Evolutionary conservation across 371 early-diverging fungal genomes (phyloP).

Genomic region (Gilbertella persicaria): DNA sequence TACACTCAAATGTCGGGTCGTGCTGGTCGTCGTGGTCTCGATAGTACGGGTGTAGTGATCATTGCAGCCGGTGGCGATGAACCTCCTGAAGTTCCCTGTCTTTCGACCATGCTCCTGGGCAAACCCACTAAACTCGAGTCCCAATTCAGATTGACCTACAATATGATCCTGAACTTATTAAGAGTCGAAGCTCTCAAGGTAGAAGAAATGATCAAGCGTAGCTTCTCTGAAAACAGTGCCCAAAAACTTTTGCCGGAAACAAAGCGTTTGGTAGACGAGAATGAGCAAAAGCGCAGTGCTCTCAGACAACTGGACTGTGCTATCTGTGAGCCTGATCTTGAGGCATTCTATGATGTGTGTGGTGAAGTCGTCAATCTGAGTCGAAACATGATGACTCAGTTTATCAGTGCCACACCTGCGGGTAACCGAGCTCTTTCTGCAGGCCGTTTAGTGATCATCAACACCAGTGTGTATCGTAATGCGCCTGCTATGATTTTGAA

Average conservation of each 20-base stretch:
- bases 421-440: constrained; percentile 66
- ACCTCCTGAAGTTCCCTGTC: constrained; percentile 62
- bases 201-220: constrained; percentile 97
- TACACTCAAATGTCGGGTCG: constrained; percentile 99
- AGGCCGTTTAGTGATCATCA: constrained; percentile 77
- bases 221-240: constrained; percentile 90
- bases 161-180: constrained; percentile 98
- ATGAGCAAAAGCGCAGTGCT: constrained; percentile 55
- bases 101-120: constrained; percentile 84
- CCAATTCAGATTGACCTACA: constrained; percentile 98
- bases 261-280: constrained; percentile 62
- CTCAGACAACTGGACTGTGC: constrained; percentile 76
- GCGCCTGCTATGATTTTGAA: constrained; percentile 68
- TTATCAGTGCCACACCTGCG: constrained; percentile 57
- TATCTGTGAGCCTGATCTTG: constrained; percentile 81
- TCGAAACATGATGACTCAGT: constrained; percentile 60
- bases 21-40: constrained; percentile 98
- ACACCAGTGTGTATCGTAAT: constrained; percentile 69
- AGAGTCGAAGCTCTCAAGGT: constrained; percentile 97
- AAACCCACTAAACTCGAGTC: constrained; percentile 90
- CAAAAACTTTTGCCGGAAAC: constrained; percentile 83
- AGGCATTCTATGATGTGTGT: constrained; percentile 71
- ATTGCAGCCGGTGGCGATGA: constrained; percentile 77
- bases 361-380: constrained; percentile 58
- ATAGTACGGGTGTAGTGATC: constrained; percentile 93